phyloP scores from a whole-genome alignment of 78 protist species.

The Dictyostelium purpureum region DNA sequence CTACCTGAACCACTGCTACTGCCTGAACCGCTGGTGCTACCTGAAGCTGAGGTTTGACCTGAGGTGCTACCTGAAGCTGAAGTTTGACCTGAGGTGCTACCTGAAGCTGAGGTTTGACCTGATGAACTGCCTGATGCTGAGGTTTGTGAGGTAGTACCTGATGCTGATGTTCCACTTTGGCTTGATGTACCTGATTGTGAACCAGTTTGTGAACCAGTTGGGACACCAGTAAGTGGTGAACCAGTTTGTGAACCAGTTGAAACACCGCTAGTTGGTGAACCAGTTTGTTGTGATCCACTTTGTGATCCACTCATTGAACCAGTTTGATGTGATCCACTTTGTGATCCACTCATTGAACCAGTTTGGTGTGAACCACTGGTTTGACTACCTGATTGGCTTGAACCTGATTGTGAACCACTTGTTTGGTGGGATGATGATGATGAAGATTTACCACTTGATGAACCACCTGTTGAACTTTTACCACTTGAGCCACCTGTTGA shows the following conservation, averaged over 20 bases:
- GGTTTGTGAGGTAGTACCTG: not conserved
- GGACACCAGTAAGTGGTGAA: not conserved
- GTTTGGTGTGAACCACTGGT: not conserved
- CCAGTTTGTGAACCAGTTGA: not conserved
- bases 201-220: not conserved
- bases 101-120: constrained; percentile 1
- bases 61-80: constrained; percentile 9
- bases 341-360: not conserved
- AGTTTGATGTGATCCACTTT: not conserved
- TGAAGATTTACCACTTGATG: constrained; percentile 2
- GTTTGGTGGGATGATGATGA: not conserved
- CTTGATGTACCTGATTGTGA: not conserved
- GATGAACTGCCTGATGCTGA: not conserved
- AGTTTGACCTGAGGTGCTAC: not conserved
- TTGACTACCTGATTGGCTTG: not conserved
- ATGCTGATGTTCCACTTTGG: not conserved
- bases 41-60: constrained; percentile 2
- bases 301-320: not conserved
- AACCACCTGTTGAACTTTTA: not conserved
- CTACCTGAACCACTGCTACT: constrained; percentile 18
- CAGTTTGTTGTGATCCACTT: too few relatives aligned
- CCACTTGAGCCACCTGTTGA: not conserved
- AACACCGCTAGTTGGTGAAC: not conserved
- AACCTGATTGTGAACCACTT: not conserved
- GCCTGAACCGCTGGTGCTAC: not conserved